A percentile compares a stretch with the other conserved stretches of the same genome.
These are phyloP conservation scores for Hypomontagnella submonticulosa DNA, from an alignment of 495 filamentous ascomycete species.

Conservation along the genomic window DNA sequence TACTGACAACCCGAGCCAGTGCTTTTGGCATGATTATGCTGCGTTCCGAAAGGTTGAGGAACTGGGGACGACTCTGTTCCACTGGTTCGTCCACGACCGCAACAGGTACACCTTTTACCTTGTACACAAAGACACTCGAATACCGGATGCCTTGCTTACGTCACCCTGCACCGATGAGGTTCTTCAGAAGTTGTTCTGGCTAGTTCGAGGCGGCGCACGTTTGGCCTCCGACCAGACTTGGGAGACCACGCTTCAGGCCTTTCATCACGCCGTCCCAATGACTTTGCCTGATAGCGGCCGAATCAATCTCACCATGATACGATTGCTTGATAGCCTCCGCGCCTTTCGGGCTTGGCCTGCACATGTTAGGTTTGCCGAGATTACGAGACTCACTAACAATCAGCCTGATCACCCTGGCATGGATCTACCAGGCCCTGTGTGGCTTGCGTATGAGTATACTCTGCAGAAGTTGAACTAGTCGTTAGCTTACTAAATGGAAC, in stretches of 20 bases:
- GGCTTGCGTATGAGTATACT: no score
- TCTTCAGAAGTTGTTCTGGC: conserved; percentile 53
- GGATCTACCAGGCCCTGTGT: no score
- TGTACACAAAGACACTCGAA: conserved; percentile 44
- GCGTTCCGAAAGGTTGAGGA: conserved; percentile 29
- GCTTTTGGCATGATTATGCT: conserved; percentile 33
- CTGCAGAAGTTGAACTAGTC: no score
- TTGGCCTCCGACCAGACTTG: conserved; percentile 43
- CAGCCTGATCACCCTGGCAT: no score
- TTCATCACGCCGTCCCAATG: conserved; percentile 13
- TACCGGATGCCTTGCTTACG: conserved; percentile 49
- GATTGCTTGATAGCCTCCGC: background rate
- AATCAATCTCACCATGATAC: conserved; percentile 15
- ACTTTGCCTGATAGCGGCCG: background rate
- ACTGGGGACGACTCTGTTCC: background rate
- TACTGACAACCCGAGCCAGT: conserved; percentile 18
- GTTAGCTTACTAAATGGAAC: no score
- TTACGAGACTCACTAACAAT: background rate
- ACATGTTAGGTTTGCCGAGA: background rate
- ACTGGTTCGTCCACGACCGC: background rate
- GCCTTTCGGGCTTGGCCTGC: conserved; percentile 5
- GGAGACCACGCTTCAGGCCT: conserved; percentile 47
- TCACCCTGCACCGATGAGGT: conserved; percentile 43
- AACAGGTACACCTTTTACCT: background rate
- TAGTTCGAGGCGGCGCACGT: conserved; percentile 46